Percentiles rank a stretch among this genome's conserved stretches.
phyloP scores from a whole-genome alignment of 202 grass and related monocot species.

The Bolboschoenoplectus hybrid region DNA sequence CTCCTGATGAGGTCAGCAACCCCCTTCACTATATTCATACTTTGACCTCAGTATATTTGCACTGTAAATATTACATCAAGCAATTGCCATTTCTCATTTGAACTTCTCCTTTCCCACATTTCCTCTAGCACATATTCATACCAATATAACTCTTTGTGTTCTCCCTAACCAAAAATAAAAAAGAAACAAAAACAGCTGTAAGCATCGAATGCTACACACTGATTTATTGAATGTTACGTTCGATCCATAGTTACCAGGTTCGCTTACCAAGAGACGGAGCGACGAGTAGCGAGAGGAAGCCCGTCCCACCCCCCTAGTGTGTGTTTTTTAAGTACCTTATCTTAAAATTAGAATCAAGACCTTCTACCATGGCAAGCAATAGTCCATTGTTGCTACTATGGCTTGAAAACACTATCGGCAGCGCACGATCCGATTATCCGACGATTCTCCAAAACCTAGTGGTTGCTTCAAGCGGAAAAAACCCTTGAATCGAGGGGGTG shows the following conservation, averaged over 20 bases:
- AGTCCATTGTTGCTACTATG: not conserved
- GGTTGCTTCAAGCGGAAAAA: not conserved
- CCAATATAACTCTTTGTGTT: not conserved
- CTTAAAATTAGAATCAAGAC: not conserved
- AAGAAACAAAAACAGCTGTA: not conserved
- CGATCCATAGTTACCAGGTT: not conserved
- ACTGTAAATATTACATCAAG: constrained; percentile 22
- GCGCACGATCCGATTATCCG: not conserved
- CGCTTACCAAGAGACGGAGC: not conserved
- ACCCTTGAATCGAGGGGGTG: not conserved
- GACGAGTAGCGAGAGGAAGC: not conserved
- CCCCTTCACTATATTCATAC: constrained; percentile 75
- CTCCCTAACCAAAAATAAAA: constrained; percentile 10
- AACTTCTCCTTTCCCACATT: constrained; percentile 12
- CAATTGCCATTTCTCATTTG: not conserved
- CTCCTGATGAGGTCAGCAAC: constrained; percentile 79
- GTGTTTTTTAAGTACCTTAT: not conserved
- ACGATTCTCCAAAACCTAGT: not conserved
- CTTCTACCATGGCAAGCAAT: not conserved
- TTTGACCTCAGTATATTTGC: not conserved
- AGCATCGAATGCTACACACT: constrained; percentile 9
- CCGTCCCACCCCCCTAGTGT: not conserved
- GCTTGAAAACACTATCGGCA: not conserved
- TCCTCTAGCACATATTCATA: not conserved
- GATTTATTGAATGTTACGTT: not conserved